Percentiles rank a stretch among this genome's conserved stretches.
Evolutionary conservation across 176 grass and related monocot species (phyloP).

Genomic region (Oryza meyeriana): DNA sequence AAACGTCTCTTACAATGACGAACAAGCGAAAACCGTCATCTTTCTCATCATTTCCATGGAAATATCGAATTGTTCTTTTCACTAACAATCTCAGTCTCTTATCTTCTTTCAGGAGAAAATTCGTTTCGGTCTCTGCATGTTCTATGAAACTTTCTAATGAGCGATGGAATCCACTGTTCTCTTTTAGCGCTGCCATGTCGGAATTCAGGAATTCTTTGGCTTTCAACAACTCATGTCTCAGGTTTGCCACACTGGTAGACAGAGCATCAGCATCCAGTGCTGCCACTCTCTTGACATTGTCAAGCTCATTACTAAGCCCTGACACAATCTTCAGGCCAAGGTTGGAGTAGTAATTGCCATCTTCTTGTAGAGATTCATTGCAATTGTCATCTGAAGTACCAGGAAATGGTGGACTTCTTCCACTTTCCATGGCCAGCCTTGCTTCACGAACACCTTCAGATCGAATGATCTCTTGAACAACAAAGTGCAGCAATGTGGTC

Average conservation of each 20-base stretch:
- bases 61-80: slow-evolving; percentile 73
- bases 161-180: slow-evolving; percentile 53
- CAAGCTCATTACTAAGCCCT: slow-evolving; percentile 54
- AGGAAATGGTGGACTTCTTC: slow-evolving; percentile 32
- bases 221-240: slow-evolving; percentile 51
- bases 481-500: slow-evolving; percentile 84
- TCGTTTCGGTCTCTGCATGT: slow-evolving; percentile 49
- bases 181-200: slow-evolving; percentile 44
- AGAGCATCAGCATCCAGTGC: slow-evolving; percentile 61
- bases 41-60: slow-evolving; percentile 73
- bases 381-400: slow-evolving; percentile 24
- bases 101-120: slow-evolving; percentile 62
- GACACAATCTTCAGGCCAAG: slow-evolving; percentile 77
- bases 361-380: slow-evolving; percentile 34
- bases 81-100: slow-evolving; percentile 68
- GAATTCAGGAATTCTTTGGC: slow-evolving; percentile 53
- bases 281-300: slow-evolving; percentile 72
- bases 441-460: slow-evolving; percentile 69
- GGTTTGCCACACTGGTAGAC: slow-evolving; percentile 38
- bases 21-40: slow-evolving; percentile 77
- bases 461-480: slow-evolving; percentile 74
- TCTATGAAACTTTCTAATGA: slow-evolving; percentile 50
- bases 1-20: slow-evolving; percentile 72
- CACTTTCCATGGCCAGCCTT: slow-evolving; percentile 37
- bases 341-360: slow-evolving; percentile 32